phyloP scores from a whole-genome alignment of 2,329 filamentous ascomycete species.

The Fusarium miscanthi region DNA sequence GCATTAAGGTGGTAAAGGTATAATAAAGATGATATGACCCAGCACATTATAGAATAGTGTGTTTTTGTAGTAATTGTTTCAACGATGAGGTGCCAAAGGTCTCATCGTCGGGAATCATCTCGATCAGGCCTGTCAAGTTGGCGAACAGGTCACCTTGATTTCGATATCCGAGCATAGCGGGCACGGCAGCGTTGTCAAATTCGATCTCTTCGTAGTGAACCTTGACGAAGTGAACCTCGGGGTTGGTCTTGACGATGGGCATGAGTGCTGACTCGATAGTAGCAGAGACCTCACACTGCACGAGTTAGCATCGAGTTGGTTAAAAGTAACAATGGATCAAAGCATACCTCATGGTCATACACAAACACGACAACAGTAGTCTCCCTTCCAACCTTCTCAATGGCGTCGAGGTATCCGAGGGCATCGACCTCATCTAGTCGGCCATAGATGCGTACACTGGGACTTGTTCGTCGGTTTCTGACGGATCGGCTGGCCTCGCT shows the following conservation, averaged over 20 bases:
- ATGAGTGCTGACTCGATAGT: conserved; percentile 82
- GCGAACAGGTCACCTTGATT: conserved; percentile 90
- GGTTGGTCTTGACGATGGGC: conserved; percentile 77
- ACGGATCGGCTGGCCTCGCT: conserved; percentile 65
- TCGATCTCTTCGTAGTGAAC: conserved; percentile 92
- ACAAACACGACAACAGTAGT: conserved; percentile 94
- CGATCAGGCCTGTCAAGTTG: conserved; percentile 86
- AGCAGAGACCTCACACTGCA: conserved; percentile 80
- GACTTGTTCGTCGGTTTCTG: conserved; percentile 76
- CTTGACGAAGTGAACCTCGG: conserved; percentile 86
- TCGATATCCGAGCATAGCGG: conserved; percentile 88
- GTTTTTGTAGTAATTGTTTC: conserved; percentile 62
- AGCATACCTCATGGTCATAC: conserved; percentile 83
- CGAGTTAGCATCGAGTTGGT: conserved; percentile 38
- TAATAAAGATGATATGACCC: conserved; percentile 17
- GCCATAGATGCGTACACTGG: conserved; percentile 82
- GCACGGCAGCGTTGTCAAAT: conserved; percentile 89
- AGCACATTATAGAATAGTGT: conserved; percentile 60
- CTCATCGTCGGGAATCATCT: conserved; percentile 81
- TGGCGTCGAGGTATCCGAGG: conserved; percentile 91
- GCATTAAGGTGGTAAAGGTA: conserved; percentile 40
- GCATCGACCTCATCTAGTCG: conserved; percentile 87
- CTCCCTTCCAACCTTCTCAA: conserved; percentile 86
- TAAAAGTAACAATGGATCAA: background rate
- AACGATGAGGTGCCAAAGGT: conserved; percentile 66